Conservation (phyloP, 805 yeast genomes). For the Teunomyces panamensis region DNA sequence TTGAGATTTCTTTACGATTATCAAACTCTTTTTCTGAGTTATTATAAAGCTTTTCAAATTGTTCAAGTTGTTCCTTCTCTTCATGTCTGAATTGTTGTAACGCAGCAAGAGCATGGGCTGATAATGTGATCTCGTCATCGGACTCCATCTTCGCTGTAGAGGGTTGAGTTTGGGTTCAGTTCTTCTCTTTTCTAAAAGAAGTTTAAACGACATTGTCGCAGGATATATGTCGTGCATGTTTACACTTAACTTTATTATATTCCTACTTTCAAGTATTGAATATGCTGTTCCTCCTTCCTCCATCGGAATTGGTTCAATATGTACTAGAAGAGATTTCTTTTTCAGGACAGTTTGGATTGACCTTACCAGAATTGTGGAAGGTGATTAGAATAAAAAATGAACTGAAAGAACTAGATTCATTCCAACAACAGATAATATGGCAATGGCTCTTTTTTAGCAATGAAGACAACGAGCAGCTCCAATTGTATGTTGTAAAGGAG, state of each 20-base stretch:
- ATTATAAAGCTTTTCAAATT: constrained; percentile 52
- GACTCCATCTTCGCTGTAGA: constrained; percentile 26
- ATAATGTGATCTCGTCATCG: constrained; percentile 45
- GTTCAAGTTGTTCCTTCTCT: constrained; percentile 53
- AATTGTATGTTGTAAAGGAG: constrained; percentile 13
- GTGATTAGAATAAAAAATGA: constrained; percentile 17
- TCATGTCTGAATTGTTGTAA: constrained; percentile 64
- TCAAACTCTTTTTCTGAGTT: constrained; percentile 58
- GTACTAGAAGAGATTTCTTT: constrained; percentile 27
- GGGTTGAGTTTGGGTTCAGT: not conserved
- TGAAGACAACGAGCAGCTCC: constrained; percentile 11
- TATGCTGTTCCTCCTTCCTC: constrained; percentile 17
- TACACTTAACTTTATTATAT: not conserved
- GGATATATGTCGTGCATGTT: not conserved
- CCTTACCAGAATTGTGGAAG: constrained; percentile 28
- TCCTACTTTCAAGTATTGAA: not conserved
- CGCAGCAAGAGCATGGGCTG: constrained; percentile 52
- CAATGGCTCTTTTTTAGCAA: constrained; percentile 31
- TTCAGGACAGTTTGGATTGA: constrained; percentile 30
- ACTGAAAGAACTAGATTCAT: constrained; percentile 24
- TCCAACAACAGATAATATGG: constrained; percentile 40
- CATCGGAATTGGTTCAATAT: constrained; percentile 20
- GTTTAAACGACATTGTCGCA: not conserved
- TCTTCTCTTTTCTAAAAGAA: not conserved
- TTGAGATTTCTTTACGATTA: constrained; percentile 39